A percentile compares a stretch with the other conserved stretches of the same genome.
These are phyloP conservation scores for Neoboletus magnificus DNA, from an alignment of 768 basidiomycete species.

Conservation along the genomic window DNA sequence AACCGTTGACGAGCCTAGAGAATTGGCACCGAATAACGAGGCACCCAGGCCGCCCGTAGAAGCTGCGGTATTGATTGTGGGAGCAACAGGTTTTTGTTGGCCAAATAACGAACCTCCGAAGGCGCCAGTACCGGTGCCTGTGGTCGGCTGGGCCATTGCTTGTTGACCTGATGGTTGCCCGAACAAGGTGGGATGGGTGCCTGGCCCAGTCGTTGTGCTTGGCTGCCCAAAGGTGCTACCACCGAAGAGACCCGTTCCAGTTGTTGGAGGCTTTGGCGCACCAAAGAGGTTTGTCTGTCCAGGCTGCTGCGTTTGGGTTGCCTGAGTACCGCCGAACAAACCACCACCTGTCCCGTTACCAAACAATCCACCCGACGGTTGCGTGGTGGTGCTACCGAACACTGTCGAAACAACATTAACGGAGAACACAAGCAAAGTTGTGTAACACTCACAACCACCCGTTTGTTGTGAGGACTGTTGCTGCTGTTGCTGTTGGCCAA, in stretches of 20 bases:
- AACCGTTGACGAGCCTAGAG: conserved; percentile 39
- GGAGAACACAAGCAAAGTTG: neutral
- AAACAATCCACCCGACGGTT: conserved; percentile 35
- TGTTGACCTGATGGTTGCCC: conserved; percentile 50
- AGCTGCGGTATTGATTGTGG: conserved; percentile 42
- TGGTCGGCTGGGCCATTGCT: conserved; percentile 35
- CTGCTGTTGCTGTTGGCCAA: conserved; percentile 31
- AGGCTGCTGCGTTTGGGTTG: conserved; percentile 37
- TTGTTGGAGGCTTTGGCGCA: conserved; percentile 30
- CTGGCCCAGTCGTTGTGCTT: conserved; percentile 27
- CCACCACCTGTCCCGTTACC: conserved; percentile 32
- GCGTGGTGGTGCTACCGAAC: conserved; percentile 35
- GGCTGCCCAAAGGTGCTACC: conserved; percentile 48
- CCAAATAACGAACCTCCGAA: conserved; percentile 51
- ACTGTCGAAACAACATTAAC: conserved; percentile 26
- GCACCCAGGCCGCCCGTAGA: conserved; percentile 37
- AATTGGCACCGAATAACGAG: conserved; percentile 39
- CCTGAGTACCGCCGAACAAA: conserved; percentile 37
- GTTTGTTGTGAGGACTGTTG: conserved; percentile 41
- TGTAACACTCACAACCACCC: conserved; percentile 33
- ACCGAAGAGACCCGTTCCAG: conserved; percentile 45
- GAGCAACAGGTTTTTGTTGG: conserved; percentile 46
- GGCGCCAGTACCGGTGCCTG: conserved; percentile 23
- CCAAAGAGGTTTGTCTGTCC: conserved; percentile 30
- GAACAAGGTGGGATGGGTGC: conserved; percentile 43